Base-by-base conservation (phyloP, 768 basidiomycete genomes). In the Udeniomyces megalosporus region DNA sequence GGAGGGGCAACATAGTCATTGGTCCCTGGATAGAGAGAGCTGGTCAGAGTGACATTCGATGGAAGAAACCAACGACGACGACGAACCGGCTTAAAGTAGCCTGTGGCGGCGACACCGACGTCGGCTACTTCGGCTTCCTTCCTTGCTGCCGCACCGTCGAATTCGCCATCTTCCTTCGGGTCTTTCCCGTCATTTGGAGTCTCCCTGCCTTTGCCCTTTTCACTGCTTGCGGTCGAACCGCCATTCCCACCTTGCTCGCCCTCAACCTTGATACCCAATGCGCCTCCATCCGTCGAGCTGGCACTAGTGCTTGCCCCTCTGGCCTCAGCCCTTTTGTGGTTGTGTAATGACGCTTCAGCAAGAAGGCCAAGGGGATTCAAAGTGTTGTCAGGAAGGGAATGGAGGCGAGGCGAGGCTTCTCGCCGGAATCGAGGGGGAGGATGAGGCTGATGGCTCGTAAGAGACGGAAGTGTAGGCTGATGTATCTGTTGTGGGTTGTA, bases 341-440 rank as follows among this genome's bases (percentile, higher is more conserved):
- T 74, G 38, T 74, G 72, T 34, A 75, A 55, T 69, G 85, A 88
- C 0, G 89, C 87, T 70, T 96, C 92, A 0, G 90, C 93, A 20
- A 97, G 79, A 0, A 97, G 76, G 0, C 93, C 93, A 12, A 97
- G 78, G 4, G 93, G 93, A 66, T 93, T 96, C 44, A 97, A 76
- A 0, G 86, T 76, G 70, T 93, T 93, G 72, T 96, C 91, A 0
- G 93, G 93, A 4, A 97, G 75, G 0, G 83, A 88, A 67, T 93
- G 90, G 2, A 96, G 77, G 70, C 91, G 86, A 0, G 91, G 92
- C 1, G 88, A 91, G 2, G 78, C 77, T 1, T 80, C 77, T 4
- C 76, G 74, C 32, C 67, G 66, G 47, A 69, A 69, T 11, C 28
- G 48, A 31, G 29, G 51, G 29, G 51, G 49, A 0, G 49, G 58